Evolutionary conservation across 768 basidiomycete genomes (phyloP), one percentile per base, ranked within the genome.

Genomic region (Leccinum subtestaceum): DNA sequence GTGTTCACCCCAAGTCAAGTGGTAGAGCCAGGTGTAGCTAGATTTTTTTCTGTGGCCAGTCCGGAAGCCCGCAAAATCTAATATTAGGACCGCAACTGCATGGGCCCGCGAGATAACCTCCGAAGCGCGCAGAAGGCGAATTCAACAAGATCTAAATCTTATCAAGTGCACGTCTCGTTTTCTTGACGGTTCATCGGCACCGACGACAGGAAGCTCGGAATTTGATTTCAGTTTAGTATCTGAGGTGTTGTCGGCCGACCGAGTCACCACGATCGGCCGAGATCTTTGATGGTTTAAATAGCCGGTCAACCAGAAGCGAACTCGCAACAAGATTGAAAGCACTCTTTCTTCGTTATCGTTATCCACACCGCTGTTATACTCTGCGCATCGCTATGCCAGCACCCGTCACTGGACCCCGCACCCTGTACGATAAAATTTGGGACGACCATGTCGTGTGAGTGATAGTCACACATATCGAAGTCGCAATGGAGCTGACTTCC

Each of bases 401-500:
- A 32, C 74, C 84, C n/a, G 73, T 80, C 17, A 64, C 77, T 55
- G 75, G 80, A 21, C 93, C 93, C 10, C 87, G 93, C 61, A 98
- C 96, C 36, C 80, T 98, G 31, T 97, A 98, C 75, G 96, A 98
- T 77, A 98, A 98, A 78, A 93, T 98, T 63, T 97, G 92, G 87
- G 93, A 97, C 64, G 94, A 98, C 72, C 96, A 98, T 77, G 85
- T 96, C 69, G 89, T 98, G 86, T 93, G 67, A 61, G 91, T 63
- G 31, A 53, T 52, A 12, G 15, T 10, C 25, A 31, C 50, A 4
- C 36, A 27, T 73, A 53, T 50, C 56, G 57, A 55, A 19, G 10
- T 50, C 17, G 1, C 38, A 45, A n/a, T 40, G 17, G 11, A 55
- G 21, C 58, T 69, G 52, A 64, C 31, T 29, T 29, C 3, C 21